A percentile compares a stretch with the other conserved stretches of the same genome.
Evolutionary conservation across 2,329 filamentous ascomycete species (phyloP).

Genomic region (Clarireedia monteithiana): DNA sequence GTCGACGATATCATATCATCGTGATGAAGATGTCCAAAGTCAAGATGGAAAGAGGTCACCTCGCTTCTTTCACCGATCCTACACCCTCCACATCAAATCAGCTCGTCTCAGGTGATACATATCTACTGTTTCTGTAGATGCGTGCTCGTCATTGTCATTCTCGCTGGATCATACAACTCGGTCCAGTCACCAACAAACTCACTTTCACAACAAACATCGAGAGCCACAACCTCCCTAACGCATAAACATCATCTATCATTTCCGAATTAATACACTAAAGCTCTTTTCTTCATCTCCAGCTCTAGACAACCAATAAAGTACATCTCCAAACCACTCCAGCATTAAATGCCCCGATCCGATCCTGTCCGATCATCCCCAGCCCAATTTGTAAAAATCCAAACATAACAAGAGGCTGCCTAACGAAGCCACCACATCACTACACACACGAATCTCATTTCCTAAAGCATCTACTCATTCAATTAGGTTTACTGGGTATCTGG

Average conservation of each 20-base stretch:
- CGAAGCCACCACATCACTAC: neutral
- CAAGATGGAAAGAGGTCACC: no score
- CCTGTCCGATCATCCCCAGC: neutral
- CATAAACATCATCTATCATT: constrained; percentile 6
- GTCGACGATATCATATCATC: no score
- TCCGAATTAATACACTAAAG: neutral
- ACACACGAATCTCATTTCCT: neutral
- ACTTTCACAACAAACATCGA: neutral
- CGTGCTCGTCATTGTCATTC: no score
- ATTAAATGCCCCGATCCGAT: no score
- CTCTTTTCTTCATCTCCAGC: neutral
- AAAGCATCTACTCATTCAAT: neutral
- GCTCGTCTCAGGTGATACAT: no score
- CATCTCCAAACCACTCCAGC: neutral
- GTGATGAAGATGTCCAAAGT: no score
- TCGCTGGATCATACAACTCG: neutral
- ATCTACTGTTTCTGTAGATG: no score
- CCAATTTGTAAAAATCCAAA: neutral
- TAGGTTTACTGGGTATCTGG: neutral
- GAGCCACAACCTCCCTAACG: neutral
- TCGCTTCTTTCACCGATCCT: no score
- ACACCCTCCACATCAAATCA: no score
- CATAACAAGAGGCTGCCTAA: neutral
- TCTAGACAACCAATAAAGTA: neutral
- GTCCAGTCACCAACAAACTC: neutral